Evolutionary conservation across 495 filamentous ascomycete species (phyloP), one percentile per base, ranked within the genome.

Genomic region (Xylaria palmicola): DNA sequence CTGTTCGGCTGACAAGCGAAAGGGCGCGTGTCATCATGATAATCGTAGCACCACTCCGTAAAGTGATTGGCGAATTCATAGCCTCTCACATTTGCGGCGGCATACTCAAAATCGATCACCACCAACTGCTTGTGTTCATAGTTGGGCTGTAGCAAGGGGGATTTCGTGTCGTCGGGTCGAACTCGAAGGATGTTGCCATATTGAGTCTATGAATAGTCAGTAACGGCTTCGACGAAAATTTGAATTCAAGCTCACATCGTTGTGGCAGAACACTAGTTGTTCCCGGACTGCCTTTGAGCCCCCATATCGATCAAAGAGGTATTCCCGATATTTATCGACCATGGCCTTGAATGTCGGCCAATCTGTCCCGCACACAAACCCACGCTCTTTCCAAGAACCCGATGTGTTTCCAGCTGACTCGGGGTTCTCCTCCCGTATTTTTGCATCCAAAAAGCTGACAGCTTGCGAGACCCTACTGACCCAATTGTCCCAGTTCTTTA

Each of bases 91-190:
- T 97, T 99, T 50, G 94, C 92, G 10, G 87, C 92, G 1, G 95
- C 91, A 70, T 99, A 99, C 71, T 99, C 94, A 66, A 99, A 99
- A 74, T 99, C 94, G 67, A 99, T 99, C 55, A 99, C 94, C 2
- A 97, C 80, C 4, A 99, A 84, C 69, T 93, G 93, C 72, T 92
- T 97, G 76, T 99, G 94, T 64, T 93, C 86, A 69, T 97, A 96
- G 39, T 87, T 84, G 0, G 94, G 95, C 32, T 90, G 83, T 7
- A 97, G 86, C 20, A 98, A 82, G 1, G 95, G 95, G 0, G 93
- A 97, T 56, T 79, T 81, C 64, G 95, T 84, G 43, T 88, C 87
- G 50, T 84, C 82, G 4, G 95, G 92, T 47, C 88, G 83, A 65
- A 97, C 79, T n/a, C 94, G 89, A 27, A 99, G 85, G 50, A 99